These are phyloP conservation scores for Camellia sinensis DNA, from an alignment of 148 eudicot genomes.

Conservation along the genomic window DNA sequence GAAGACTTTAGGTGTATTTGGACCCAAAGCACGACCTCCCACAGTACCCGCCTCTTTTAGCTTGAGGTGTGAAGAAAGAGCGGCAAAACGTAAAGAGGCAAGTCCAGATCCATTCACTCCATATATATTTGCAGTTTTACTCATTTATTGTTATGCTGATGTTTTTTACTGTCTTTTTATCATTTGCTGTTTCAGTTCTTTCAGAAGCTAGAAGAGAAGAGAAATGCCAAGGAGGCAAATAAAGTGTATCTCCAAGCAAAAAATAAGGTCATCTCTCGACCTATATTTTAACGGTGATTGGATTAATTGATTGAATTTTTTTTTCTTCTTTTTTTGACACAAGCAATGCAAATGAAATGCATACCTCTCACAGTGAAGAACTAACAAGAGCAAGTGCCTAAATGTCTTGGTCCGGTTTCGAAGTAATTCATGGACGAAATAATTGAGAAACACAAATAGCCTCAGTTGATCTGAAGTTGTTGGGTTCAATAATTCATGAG, in stretches of 20 bases:
- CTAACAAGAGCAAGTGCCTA: background rate
- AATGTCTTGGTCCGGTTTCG: background rate
- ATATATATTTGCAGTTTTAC: background rate
- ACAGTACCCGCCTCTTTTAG: conserved; percentile 48
- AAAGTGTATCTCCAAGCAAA: conserved; percentile 36
- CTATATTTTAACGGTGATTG: background rate
- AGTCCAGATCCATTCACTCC: conserved; percentile 2
- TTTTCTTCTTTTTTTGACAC: too few relatives aligned
- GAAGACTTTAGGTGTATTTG: conserved; percentile 31
- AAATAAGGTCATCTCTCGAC: conserved; percentile 38
- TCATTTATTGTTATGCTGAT: conserved; percentile 10
- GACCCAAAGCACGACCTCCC: conserved; percentile 33
- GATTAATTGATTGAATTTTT: background rate
- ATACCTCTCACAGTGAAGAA: too few relatives aligned
- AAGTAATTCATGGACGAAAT: background rate
- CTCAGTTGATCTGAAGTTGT: background rate
- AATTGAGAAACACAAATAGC: background rate
- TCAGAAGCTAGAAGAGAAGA: conserved; percentile 29
- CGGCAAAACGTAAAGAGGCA: conserved; percentile 76
- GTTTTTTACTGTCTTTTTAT: conserved; percentile 2
- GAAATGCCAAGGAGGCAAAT: conserved; percentile 41
- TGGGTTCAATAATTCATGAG: background rate
- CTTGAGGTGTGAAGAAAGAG: conserved; percentile 83
- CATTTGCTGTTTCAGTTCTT: conserved; percentile 41
- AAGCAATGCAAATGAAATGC: background rate